Conservation (phyloP, 305 asterid genomes). For the Fraxinus albicans region DNA sequence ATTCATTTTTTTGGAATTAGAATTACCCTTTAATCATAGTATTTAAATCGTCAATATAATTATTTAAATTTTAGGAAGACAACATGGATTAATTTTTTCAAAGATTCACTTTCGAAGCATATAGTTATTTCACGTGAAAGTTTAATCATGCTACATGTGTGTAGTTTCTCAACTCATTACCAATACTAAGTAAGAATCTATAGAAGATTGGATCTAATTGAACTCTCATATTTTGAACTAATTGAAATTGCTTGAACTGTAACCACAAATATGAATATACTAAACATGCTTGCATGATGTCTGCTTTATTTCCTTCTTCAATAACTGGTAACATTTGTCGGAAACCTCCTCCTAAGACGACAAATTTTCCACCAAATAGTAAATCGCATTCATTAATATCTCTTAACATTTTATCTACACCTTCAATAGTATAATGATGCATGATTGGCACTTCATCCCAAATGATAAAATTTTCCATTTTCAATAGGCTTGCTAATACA, state of each 20-base stretch:
- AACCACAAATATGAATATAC: neutral
- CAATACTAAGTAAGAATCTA: neutral
- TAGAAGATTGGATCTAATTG: neutral
- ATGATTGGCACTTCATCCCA: slow-evolving; percentile 6
- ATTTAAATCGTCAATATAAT: no score
- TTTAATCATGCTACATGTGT: neutral
- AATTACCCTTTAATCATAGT: neutral
- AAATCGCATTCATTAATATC: neutral
- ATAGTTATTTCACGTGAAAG: neutral
- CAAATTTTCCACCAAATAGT: neutral
- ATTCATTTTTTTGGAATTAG: neutral
- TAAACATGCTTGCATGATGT: neutral
- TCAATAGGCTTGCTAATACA: neutral
- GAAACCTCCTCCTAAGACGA: neutral
- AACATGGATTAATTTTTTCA: neutral
- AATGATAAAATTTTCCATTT: neutral
- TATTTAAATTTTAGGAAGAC: neutral
- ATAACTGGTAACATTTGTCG: neutral
- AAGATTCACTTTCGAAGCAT: neutral
- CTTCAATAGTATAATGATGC: neutral
- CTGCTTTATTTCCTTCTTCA: neutral
- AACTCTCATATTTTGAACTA: neutral
- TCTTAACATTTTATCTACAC: neutral
- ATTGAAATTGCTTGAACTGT: neutral
- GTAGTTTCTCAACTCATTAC: neutral